Conservation (phyloP, 2,329 filamentous ascomycete genomes). For the Penicillium sp. region DNA sequence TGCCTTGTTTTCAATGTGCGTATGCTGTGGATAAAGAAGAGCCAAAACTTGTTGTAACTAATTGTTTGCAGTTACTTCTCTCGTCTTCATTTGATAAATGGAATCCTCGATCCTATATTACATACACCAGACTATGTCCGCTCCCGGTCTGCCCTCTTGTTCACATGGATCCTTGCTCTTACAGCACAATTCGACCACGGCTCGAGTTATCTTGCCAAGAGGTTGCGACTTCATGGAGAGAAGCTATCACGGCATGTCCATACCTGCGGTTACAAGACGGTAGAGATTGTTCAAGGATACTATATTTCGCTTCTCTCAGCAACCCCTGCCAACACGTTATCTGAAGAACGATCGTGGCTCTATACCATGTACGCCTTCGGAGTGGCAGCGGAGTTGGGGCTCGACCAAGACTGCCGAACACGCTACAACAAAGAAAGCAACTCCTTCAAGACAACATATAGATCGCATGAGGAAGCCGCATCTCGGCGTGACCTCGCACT, state of each 20-base stretch:
- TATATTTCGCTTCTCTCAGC: slow-evolving; percentile 37
- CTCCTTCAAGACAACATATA: neutral
- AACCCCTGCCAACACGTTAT: slow-evolving; percentile 31
- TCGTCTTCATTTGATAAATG: slow-evolving; percentile 35
- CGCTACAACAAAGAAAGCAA: neutral
- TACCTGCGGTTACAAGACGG: slow-evolving; percentile 34
- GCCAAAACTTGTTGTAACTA: neutral
- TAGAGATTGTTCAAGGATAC: slow-evolving; percentile 39
- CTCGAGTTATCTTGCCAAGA: slow-evolving; percentile 27
- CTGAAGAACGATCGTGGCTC: slow-evolving; percentile 36
- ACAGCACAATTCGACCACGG: slow-evolving; percentile 36
- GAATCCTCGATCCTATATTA: slow-evolving; percentile 36
- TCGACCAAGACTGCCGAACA: slow-evolving; percentile 26
- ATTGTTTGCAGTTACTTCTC: slow-evolving; percentile 30
- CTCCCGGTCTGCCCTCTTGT: slow-evolving; percentile 32
- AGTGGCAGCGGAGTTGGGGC: slow-evolving; percentile 31
- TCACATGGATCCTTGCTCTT: slow-evolving; percentile 39
- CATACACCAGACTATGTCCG: slow-evolving; percentile 35
- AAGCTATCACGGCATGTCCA: slow-evolving; percentile 36
- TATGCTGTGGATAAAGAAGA: neutral
- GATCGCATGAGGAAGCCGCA: neutral
- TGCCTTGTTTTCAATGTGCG: slow-evolving; percentile 34
- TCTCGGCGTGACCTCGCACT: neutral
- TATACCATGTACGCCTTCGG: slow-evolving; percentile 38
- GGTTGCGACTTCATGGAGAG: slow-evolving; percentile 35